Base-by-base conservation (phyloP, 2,329 filamentous ascomycete genomes). In the Ophiostoma piceae region DNA sequence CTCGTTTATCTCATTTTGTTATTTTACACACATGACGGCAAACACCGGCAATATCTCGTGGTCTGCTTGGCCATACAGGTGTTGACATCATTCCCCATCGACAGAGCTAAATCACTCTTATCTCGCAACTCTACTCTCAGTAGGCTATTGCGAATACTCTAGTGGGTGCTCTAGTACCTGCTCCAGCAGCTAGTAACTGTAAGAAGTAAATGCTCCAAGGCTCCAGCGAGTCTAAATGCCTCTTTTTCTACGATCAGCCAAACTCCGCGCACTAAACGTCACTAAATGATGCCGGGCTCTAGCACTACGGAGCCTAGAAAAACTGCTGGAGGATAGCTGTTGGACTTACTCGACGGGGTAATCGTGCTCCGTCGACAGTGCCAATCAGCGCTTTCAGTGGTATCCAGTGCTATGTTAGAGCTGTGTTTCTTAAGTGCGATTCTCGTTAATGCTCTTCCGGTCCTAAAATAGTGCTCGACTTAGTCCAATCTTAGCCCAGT, bases 281-380 rank as follows among this genome's bases (percentile, higher is more conserved):
- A 26, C 51, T 26, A 57, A 22, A 22, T 9, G 22, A 26, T 26
- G n/a, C 3, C 51, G 51, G 51, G 51, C n/a, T 57, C n/a, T 57
- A 57, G 51, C 51, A 47, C 43, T 47, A 6, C 43, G 43, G 43
- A n/a, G 16, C 43, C 19, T 19, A 19, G 16, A 7, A n/a, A 47
- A 47, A 47, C 43, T 7, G 43, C 2, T 19, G 43, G 16, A 47
- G 16, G 43, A 47, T 57, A 29, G n/a, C 51, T 26, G n/a, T 6
- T 57, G 51, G 51, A 9, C 51, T 57, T 57, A 57, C 51, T 57
- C 51, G n/a, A 57, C n/a, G 11, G n/a, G 22, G 51, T 26, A 57
- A 57, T 57, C 22, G 22, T 57, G 51, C 51, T 26, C 51, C 51
- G 51, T 47, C 16, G 43, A 14, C 43, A 47, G 16, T 47, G 43